Conservation (phyloP, 352 stramenopile species). For the Phytophthora agathidicida region DNA sequence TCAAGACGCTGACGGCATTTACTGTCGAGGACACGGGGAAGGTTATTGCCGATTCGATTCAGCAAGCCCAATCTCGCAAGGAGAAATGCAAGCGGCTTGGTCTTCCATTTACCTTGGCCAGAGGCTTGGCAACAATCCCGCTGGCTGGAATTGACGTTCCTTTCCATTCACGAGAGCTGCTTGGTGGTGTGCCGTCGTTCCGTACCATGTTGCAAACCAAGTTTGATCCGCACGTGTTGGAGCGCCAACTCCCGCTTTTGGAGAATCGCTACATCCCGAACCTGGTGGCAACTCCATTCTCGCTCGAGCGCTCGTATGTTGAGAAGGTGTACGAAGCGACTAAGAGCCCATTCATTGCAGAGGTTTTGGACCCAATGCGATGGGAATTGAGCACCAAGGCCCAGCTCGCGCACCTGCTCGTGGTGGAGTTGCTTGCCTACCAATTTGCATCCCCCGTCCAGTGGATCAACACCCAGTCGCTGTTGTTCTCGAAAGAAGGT, state of each 20-base stretch:
- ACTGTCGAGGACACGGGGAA: constrained; percentile 46
- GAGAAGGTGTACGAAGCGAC: constrained; percentile 76
- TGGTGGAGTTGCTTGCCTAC: constrained; percentile 89
- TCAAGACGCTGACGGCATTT: constrained; percentile 56
- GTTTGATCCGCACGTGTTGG: constrained; percentile 70
- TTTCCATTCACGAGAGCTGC: constrained; percentile 88
- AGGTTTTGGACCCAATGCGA: constrained; percentile 70
- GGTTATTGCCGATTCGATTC: constrained; percentile 61
- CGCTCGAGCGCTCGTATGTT: constrained; percentile 77
- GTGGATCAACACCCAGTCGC: constrained; percentile 89
- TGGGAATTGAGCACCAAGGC: constrained; percentile 71
- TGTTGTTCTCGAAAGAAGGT: constrained; percentile 68
- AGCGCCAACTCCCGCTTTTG: constrained; percentile 69
- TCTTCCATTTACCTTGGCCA: constrained; percentile 63
- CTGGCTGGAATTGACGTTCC: constrained; percentile 91
- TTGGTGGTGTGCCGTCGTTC: constrained; percentile 84
- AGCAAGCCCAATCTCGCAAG: constrained; percentile 63
- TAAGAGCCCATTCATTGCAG: constrained; percentile 69
- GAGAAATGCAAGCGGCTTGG: constrained; percentile 56
- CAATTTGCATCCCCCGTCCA: constrained; percentile 90
- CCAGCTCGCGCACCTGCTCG: constrained; percentile 73
- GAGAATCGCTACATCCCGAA: constrained; percentile 89
- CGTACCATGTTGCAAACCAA: constrained; percentile 73
- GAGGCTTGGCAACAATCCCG: constrained; percentile 84
- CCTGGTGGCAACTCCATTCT: constrained; percentile 81